phyloP scores from a whole-genome alignment of 2,329 filamentous ascomycete genomes.

The Venturia aucupariae region DNA sequence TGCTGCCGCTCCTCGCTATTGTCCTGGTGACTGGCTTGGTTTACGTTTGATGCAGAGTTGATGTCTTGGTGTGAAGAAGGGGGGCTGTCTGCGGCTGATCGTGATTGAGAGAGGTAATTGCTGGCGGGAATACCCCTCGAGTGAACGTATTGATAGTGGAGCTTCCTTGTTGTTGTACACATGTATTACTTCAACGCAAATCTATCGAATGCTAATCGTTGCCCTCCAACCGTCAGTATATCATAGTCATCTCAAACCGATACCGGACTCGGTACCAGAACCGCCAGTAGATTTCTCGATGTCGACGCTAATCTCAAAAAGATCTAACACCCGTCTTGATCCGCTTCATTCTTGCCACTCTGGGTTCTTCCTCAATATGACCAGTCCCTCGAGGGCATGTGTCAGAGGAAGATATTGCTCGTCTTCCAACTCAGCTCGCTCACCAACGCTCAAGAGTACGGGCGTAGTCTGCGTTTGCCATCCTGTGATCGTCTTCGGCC shows the following conservation, averaged over 20 bases:
- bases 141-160: too few relatives aligned
- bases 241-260: not conserved
- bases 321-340: not conserved
- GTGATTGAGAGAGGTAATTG: too few relatives aligned
- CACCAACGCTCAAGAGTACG: slow-evolving; percentile 85
- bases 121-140: too few relatives aligned
- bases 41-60: too few relatives aligned
- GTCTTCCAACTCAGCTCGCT: slow-evolving; percentile 92
- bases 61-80: too few relatives aligned
- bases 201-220: not conserved
- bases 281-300: not conserved
- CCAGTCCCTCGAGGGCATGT: slow-evolving; percentile 84
- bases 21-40: too few relatives aligned
- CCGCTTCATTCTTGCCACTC: not conserved
- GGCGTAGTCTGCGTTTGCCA: slow-evolving; percentile 99
- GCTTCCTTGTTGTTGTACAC: not conserved
- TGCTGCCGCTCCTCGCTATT: too few relatives aligned
- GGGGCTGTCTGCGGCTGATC: too few relatives aligned
- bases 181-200: not conserved
- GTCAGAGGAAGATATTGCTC: slow-evolving; percentile 93
- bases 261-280: not conserved
- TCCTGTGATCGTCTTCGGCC: slow-evolving; percentile 97
- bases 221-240: not conserved
- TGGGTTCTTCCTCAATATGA: slow-evolving; percentile 71
- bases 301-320: not conserved